Evolutionary conservation across 441 rosid species (phyloP).

Genomic region (Brassica hybrid): DNA sequence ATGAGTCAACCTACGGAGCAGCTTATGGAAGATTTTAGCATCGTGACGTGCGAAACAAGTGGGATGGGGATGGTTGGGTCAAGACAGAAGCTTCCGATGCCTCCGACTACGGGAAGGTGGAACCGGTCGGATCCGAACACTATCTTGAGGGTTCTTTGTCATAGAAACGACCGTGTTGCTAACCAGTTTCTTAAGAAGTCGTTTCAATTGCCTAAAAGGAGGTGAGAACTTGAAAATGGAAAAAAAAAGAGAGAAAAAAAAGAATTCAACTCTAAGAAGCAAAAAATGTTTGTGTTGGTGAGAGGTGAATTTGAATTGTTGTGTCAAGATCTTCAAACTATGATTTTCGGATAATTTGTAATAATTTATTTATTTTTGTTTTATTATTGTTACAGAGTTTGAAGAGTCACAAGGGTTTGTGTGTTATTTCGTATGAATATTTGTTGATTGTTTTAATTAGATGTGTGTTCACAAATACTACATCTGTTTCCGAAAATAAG

Average conservation of each 20-base stretch:
- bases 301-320: slow-evolving; percentile 3
- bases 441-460: no score
- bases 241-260: background rate
- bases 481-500: no score
- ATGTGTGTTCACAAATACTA: no score
- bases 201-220: slow-evolving; percentile 75
- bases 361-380: slow-evolving; percentile 1
- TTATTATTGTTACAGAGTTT: slow-evolving; percentile 16
- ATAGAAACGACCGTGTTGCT: slow-evolving; percentile 75
- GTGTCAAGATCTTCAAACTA: background rate
- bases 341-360: slow-evolving; percentile 1
- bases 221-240: slow-evolving; percentile 17
- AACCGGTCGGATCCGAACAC: slow-evolving; percentile 82
- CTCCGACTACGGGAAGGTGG: slow-evolving; percentile 89
- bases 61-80: slow-evolving; percentile 55
- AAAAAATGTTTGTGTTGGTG: background rate
- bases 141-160: slow-evolving; percentile 75
- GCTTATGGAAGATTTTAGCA: slow-evolving; percentile 80
- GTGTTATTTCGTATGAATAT: background rate
- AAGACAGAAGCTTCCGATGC: slow-evolving; percentile 85
- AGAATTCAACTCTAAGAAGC: background rate
- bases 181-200: slow-evolving; percentile 71
- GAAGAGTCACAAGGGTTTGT: background rate
- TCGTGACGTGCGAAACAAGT: slow-evolving; percentile 70
- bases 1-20: slow-evolving; percentile 81